Evolutionary conservation across 768 basidiomycete genomes (phyloP).

Genomic region (Lactarius hatsudake): DNA sequence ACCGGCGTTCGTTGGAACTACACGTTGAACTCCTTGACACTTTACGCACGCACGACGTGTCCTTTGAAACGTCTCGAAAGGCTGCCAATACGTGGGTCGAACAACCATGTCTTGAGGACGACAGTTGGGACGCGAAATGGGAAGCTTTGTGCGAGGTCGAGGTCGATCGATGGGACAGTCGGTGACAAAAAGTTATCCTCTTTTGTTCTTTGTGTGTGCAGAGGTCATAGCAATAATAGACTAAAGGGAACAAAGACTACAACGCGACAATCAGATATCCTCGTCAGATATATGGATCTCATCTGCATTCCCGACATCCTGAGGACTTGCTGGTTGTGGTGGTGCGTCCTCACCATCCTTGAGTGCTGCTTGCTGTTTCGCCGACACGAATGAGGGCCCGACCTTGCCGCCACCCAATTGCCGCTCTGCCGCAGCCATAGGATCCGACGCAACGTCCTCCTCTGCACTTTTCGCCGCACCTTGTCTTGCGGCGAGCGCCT

Average conservation of each 20-base stretch:
- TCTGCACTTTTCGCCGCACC: slow-evolving; percentile 50
- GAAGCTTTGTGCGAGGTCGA: slow-evolving; percentile 78
- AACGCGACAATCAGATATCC: slow-evolving; percentile 36
- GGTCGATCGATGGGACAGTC: slow-evolving; percentile 64
- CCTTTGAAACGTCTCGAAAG: slow-evolving; percentile 67
- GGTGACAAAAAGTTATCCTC: slow-evolving; percentile 16
- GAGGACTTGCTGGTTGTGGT: slow-evolving; percentile 2
- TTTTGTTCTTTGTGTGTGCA: slow-evolving; percentile 11
- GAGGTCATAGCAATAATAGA: slow-evolving; percentile 5
- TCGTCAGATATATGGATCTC: slow-evolving; percentile 91
- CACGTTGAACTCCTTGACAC: slow-evolving; percentile 54
- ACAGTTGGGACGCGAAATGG: slow-evolving; percentile 69
- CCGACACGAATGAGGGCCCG: slow-evolving; percentile 76
- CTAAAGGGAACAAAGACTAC: slow-evolving; percentile 12
- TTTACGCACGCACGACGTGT: slow-evolving; percentile 60
- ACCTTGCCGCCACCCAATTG: slow-evolving; percentile 50
- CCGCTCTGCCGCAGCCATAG: slow-evolving; percentile 85
- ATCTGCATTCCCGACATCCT: slow-evolving; percentile 55
- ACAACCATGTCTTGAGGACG: slow-evolving; percentile 64
- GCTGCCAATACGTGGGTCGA: slow-evolving; percentile 65
- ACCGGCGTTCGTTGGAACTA: slow-evolving; percentile 61
- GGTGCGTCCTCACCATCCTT: slow-evolving; percentile 35
- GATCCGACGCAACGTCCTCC: slow-evolving; percentile 49
- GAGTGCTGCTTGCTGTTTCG: slow-evolving; percentile 45
- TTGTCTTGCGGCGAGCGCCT: slow-evolving; percentile 71